These are phyloP conservation scores for Sporothrix inflata DNA, from an alignment of 2,329 filamentous ascomycete genomes.

Conservation along the genomic window DNA sequence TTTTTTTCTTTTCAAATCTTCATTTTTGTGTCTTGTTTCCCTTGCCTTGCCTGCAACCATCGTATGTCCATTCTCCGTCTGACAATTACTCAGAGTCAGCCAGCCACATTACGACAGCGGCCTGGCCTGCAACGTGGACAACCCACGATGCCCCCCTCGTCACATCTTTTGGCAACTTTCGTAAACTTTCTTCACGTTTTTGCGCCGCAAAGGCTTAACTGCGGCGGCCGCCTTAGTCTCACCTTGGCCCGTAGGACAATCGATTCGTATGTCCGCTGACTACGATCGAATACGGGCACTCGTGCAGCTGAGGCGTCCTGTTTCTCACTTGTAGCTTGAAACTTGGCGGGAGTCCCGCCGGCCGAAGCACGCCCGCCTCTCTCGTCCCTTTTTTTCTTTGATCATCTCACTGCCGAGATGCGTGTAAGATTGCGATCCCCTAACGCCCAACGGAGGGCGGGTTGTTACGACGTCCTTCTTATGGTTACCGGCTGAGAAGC, in stretches of 20 bases:
- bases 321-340: background rate
- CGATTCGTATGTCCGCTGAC: background rate
- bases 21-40: background rate
- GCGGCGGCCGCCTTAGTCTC: slow-evolving; percentile 7
- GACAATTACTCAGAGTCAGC: background rate
- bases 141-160: background rate
- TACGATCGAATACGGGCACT: background rate
- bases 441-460: background rate
- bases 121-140: background rate
- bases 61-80: background rate
- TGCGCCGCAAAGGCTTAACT: background rate
- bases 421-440: background rate
- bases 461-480: background rate
- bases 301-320: background rate
- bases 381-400: too few relatives aligned
- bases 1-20: background rate
- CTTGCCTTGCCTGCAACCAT: background rate
- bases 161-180: too few relatives aligned
- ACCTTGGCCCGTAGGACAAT: background rate
- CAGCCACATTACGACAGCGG: background rate
- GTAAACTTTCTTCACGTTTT: background rate
- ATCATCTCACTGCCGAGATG: background rate
- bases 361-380: slow-evolving; percentile 5
- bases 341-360: background rate
- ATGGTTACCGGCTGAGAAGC: background rate